These are phyloP conservation scores for Phytophthora fragariae DNA, from an alignment of 352 stramenopile species.

Conservation along the genomic window DNA sequence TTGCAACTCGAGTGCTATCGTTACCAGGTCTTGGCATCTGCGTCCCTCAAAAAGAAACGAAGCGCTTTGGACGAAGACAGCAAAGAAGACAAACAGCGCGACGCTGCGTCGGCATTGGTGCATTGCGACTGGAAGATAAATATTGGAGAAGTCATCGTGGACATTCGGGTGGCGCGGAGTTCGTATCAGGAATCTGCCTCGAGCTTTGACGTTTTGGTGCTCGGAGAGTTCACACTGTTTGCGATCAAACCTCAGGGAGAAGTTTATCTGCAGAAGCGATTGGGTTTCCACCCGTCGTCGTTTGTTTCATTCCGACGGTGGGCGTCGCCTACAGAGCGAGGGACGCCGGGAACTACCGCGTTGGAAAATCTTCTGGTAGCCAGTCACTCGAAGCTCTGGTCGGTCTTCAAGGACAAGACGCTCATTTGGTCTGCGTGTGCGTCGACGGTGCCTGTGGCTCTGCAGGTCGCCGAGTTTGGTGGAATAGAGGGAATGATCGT, in stretches of 20 bases:
- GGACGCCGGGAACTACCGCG: not conserved
- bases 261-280: conserved; percentile 79
- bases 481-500: conserved; percentile 85
- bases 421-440: conserved; percentile 84
- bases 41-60: conserved; percentile 73
- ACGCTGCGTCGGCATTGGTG: conserved; percentile 36
- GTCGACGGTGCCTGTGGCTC: conserved; percentile 62
- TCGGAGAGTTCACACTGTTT: conserved; percentile 87
- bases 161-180: conserved; percentile 63
- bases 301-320: conserved; percentile 63
- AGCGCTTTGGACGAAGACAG: conserved; percentile 52
- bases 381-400: conserved; percentile 78
- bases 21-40: conserved; percentile 84
- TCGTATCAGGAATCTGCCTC: conserved; percentile 56
- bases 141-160: conserved; percentile 63
- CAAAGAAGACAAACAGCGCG: conserved; percentile 35
- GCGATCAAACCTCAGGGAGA: conserved; percentile 81
- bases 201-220: conserved; percentile 85
- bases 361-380: conserved; percentile 85
- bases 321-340: conserved; percentile 24
- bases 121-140: conserved; percentile 80
- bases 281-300: conserved; percentile 74
- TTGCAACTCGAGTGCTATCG: conserved; percentile 90
- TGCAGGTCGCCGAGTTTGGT: conserved; percentile 76
- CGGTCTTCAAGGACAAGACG: conserved; percentile 79